phyloP scores from a whole-genome alignment of 2,329 filamentous ascomycete genomes.

The Epichloe sylvatica region DNA sequence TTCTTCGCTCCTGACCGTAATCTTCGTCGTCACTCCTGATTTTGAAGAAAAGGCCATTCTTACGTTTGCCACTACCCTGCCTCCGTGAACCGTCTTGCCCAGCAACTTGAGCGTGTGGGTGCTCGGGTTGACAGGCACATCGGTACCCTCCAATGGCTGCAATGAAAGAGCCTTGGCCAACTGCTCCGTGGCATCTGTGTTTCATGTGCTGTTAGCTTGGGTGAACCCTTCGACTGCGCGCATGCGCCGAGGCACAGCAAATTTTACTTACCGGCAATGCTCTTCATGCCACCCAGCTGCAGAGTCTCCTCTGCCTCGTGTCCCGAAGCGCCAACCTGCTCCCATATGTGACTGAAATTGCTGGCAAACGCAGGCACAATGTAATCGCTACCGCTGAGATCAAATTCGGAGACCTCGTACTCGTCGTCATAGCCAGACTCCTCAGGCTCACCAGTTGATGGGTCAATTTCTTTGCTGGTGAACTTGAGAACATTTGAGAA shows the following conservation, averaged over 20 bases:
- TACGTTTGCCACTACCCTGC: constrained; percentile 73
- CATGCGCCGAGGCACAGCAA: background rate
- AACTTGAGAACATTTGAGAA: constrained; percentile 95
- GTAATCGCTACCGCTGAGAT: constrained; percentile 84
- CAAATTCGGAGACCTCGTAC: constrained; percentile 90
- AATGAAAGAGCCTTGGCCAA: constrained; percentile 75
- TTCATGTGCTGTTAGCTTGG: constrained; percentile 11
- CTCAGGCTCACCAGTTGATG: constrained; percentile 82
- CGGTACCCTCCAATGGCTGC: constrained; percentile 87
- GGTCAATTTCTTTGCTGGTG: constrained; percentile 95
- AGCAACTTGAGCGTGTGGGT: constrained; percentile 93
- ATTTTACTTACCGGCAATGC: constrained; percentile 62
- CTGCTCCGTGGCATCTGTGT: constrained; percentile 77
- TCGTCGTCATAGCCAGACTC: constrained; percentile 91
- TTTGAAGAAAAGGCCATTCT: constrained; percentile 91
- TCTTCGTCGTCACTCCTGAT: constrained; percentile 90
- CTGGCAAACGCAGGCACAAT: constrained; percentile 85
- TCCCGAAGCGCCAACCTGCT: constrained; percentile 75
- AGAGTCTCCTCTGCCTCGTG: constrained; percentile 87
- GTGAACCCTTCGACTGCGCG: background rate
- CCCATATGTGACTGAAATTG: constrained; percentile 93
- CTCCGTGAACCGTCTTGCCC: constrained; percentile 86
- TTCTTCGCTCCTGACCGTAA: constrained; percentile 83
- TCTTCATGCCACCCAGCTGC: constrained; percentile 76
- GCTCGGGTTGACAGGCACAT: constrained; percentile 73